Evolutionary conservation across 495 filamentous ascomycete genomes (phyloP).

Genomic region (Cercophora samala): DNA sequence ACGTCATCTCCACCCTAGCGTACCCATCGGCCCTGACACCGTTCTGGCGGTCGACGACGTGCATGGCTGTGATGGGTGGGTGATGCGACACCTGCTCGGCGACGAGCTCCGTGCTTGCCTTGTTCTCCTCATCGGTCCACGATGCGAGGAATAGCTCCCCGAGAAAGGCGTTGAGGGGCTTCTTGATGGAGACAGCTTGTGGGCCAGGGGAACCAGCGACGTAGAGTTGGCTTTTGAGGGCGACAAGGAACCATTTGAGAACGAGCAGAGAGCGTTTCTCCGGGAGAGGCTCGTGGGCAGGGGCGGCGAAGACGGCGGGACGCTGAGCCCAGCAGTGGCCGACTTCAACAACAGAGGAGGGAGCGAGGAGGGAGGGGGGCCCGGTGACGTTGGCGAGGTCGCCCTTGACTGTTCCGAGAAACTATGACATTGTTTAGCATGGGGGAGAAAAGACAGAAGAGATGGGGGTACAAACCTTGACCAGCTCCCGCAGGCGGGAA

Average conservation of each 20-base stretch:
- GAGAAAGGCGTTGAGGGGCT: conserved; percentile 43
- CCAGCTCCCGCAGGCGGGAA: conserved; percentile 27
- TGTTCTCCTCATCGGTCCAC: conserved; percentile 67
- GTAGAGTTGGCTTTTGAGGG: conserved; percentile 73
- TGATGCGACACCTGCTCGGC: conserved; percentile 62
- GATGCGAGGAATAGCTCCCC: conserved; percentile 52
- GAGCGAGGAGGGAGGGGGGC: conserved; percentile 78
- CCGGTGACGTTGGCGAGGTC: conserved; percentile 84
- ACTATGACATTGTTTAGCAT: conserved; percentile 44
- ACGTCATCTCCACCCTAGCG: conserved; percentile 82
- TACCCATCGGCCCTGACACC: conserved; percentile 78
- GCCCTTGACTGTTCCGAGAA: conserved; percentile 79
- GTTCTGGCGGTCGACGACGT: conserved; percentile 69
- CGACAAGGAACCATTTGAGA: conserved; percentile 79
- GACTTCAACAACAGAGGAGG: conserved; percentile 77
- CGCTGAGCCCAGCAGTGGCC: conserved; percentile 86
- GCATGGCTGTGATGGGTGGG: conserved; percentile 83
- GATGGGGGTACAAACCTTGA: conserved; percentile 20
- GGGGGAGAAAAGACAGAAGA: background rate
- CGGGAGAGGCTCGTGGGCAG: conserved; percentile 64
- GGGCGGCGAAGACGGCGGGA: conserved; percentile 74
- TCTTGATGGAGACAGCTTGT: conserved; percentile 29
- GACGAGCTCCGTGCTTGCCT: conserved; percentile 72
- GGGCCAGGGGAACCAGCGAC: conserved; percentile 23
- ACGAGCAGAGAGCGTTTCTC: conserved; percentile 72